A percentile compares a stretch with the other conserved stretches of the same genome.
These are phyloP conservation scores for Debaryomyces singareniensis DNA, from an alignment of 1,139 yeast genomes.

Conservation along the genomic window DNA sequence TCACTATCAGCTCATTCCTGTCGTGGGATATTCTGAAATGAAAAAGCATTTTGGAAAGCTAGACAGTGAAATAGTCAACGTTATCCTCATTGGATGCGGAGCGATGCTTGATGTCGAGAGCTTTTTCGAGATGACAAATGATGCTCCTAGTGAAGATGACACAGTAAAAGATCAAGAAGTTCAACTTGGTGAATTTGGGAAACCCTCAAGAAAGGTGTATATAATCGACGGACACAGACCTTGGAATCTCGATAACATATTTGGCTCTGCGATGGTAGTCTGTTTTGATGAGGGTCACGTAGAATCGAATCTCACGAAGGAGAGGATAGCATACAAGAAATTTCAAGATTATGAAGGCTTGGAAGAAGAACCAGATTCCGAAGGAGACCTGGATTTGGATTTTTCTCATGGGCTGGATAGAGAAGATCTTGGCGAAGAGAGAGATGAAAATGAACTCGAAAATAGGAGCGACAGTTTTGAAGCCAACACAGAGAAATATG, in stretches of 20 bases:
- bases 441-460: slow-evolving; percentile 12
- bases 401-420: too few species aligned
- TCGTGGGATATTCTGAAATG: slow-evolving; percentile 87
- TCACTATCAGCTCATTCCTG: slow-evolving; percentile 85
- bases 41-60: slow-evolving; percentile 54
- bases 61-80: slow-evolving; percentile 73
- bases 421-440: slow-evolving; percentile 16
- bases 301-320: slow-evolving; percentile 46
- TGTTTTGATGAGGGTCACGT: slow-evolving; percentile 88
- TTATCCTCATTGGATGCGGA: slow-evolving; percentile 89
- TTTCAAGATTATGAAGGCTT: slow-evolving; percentile 28
- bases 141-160: slow-evolving; percentile 14
- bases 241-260: slow-evolving; percentile 90
- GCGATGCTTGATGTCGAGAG: slow-evolving; percentile 83
- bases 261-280: slow-evolving; percentile 72
- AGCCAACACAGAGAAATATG: slow-evolving; percentile 13
- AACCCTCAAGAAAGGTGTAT: slow-evolving; percentile 41
- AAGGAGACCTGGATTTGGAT: slow-evolving; percentile 16
- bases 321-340: slow-evolving; percentile 49
- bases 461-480: slow-evolving; percentile 19
- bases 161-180: slow-evolving; percentile 5
- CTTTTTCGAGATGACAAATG: slow-evolving; percentile 62
- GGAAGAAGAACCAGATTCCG: slow-evolving; percentile 15
- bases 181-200: slow-evolving; percentile 1
- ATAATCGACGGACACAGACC: slow-evolving; percentile 92